These are phyloP conservation scores for Begonia loranthoides DNA, from an alignment of 306 rosid species.

Conservation along the genomic window DNA sequence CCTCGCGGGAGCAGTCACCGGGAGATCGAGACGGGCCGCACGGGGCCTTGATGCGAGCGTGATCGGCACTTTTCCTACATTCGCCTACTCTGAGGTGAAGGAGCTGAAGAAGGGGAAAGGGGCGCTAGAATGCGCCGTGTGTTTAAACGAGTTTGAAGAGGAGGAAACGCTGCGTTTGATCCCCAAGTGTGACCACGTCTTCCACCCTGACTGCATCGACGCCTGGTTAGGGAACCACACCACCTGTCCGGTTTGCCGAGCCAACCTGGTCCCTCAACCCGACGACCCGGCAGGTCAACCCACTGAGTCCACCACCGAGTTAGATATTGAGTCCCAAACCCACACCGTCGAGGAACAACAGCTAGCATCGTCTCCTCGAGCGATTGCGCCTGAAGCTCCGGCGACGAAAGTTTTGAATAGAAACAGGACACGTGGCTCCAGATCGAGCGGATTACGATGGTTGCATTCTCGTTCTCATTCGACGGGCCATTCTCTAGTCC, in stretches of 20 bases:
- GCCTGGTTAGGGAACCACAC: constrained; percentile 49
- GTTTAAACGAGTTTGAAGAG: constrained; percentile 49
- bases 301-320: background rate
- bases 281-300: background rate
- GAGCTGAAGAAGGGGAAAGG: constrained; percentile 35
- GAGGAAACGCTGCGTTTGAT: constrained; percentile 49
- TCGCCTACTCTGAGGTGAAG: constrained; percentile 45
- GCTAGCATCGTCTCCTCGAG: too few relatives aligned
- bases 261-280: constrained; percentile 16
- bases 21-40: background rate
- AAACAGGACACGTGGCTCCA: background rate
- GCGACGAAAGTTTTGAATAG: background rate
- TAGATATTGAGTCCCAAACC: background rate
- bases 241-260: constrained; percentile 70
- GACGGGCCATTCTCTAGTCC: constrained; percentile 52
- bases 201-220: constrained; percentile 59
- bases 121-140: constrained; percentile 58
- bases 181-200: constrained; percentile 61
- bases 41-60: constrained; percentile 35
- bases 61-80: constrained; percentile 37
- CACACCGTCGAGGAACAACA: background rate
- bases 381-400: background rate
- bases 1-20: background rate
- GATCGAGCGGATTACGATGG: constrained; percentile 2
- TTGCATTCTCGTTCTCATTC: constrained; percentile 40